These are phyloP conservation scores for Colletotrichum sublineola DNA, from an alignment of 2,329 filamentous ascomycete genomes.

Conservation along the genomic window DNA sequence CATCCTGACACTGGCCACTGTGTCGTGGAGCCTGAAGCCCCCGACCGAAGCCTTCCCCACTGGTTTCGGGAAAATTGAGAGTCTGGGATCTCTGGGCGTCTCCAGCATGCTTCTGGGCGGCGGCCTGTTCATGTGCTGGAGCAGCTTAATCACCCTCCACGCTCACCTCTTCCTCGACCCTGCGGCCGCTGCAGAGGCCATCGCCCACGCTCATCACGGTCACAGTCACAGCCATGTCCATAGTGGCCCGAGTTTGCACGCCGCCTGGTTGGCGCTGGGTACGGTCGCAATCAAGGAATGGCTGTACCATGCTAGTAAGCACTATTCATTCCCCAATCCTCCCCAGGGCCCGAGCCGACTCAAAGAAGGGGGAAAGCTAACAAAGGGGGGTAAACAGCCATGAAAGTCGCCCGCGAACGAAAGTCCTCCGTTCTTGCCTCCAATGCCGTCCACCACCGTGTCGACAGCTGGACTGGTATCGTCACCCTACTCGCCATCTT, in stretches of 20 bases:
- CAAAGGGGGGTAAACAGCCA: conserved; percentile 66
- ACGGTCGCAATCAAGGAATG: conserved; percentile 96
- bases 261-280: conserved; percentile 91
- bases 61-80: conserved; percentile 98
- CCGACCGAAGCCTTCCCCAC: conserved; percentile 87
- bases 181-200: conserved; percentile 63
- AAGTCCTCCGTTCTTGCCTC: conserved; percentile 96
- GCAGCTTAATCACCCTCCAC: conserved; percentile 77
- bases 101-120: conserved; percentile 91
- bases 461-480: conserved; percentile 95
- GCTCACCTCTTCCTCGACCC: conserved; percentile 79
- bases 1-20: conserved; percentile 91
- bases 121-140: conserved; percentile 91
- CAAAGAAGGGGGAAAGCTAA: conserved; percentile 16
- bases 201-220: conserved; percentile 71
- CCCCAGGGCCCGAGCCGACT: background rate
- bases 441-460: conserved; percentile 95
- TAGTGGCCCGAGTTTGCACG: conserved; percentile 87
- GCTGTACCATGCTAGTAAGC: conserved; percentile 95
- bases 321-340: background rate
- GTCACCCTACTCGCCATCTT: conserved; percentile 92
- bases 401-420: conserved; percentile 94
- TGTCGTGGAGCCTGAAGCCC: conserved; percentile 90
- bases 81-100: conserved; percentile 91
- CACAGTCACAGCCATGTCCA: conserved; percentile 75